A percentile compares a stretch with the other conserved stretches of the same genome.
Evolutionary conservation across 2,329 filamentous ascomycete genomes (phyloP).

Genomic region (Alternaria arborescens): DNA sequence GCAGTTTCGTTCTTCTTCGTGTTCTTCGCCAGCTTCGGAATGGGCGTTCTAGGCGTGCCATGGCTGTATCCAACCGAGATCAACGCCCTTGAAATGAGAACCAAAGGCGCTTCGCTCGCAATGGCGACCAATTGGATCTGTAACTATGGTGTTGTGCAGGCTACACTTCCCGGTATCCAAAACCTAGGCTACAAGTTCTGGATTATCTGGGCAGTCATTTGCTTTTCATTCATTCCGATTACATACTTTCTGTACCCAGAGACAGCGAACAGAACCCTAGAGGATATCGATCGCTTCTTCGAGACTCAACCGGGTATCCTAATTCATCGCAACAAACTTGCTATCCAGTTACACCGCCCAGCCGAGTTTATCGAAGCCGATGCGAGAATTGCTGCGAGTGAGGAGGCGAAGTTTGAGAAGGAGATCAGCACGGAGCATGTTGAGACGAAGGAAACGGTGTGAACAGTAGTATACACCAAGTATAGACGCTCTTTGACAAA

Average conservation of each 20-base stretch:
- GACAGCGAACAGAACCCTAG: slow-evolving; percentile 56
- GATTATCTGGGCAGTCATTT: slow-evolving; percentile 64
- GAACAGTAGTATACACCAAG: background rate
- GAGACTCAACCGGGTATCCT: slow-evolving; percentile 51
- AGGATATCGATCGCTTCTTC: slow-evolving; percentile 60
- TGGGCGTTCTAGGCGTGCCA: slow-evolving; percentile 47
- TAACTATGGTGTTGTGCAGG: slow-evolving; percentile 46
- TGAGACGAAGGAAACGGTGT: slow-evolving; percentile 39
- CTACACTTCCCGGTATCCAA: slow-evolving; percentile 46
- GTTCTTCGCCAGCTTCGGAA: slow-evolving; percentile 48
- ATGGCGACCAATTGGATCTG: slow-evolving; percentile 48
- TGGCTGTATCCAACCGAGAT: slow-evolving; percentile 49
- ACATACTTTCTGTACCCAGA: slow-evolving; percentile 64
- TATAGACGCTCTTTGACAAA: background rate
- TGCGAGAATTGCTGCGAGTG: slow-evolving; percentile 43
- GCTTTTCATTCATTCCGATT: slow-evolving; percentile 61
- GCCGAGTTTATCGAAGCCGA: slow-evolving; percentile 60
- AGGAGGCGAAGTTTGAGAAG: slow-evolving; percentile 14
- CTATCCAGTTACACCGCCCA: slow-evolving; percentile 57
- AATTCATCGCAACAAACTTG: slow-evolving; percentile 59
- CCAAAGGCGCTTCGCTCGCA: slow-evolving; percentile 46
- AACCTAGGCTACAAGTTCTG: slow-evolving; percentile 63
- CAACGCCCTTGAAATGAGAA: slow-evolving; percentile 48
- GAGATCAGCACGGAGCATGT: slow-evolving; percentile 30
- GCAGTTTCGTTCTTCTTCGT: slow-evolving; percentile 57